Percentiles rank a stretch among this genome's conserved stretches.
Conservation (phyloP, 2,329 filamentous ascomycete genomes). For the Cladosporium sp. region DNA sequence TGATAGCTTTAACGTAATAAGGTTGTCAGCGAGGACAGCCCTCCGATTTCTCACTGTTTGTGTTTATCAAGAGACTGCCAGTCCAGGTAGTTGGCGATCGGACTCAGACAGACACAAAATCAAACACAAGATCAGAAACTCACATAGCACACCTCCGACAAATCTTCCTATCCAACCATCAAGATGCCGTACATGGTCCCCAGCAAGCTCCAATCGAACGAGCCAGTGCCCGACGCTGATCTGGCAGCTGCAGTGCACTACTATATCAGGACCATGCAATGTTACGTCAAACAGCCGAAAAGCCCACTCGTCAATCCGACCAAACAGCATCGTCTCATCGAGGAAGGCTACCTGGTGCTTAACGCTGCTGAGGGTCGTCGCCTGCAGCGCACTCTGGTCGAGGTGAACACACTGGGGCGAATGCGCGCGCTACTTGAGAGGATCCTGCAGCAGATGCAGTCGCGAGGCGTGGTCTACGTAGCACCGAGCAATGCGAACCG, state of each 20-base stretch:
- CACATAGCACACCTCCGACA: not conserved
- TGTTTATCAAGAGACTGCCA: not conserved
- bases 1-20: not conserved
- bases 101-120: no score
- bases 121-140: not conserved
- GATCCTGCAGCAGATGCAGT: not conserved
- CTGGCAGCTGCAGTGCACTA: not conserved
- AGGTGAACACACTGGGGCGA: not conserved
- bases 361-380: not conserved
- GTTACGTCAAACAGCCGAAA: not conserved
- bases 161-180: not conserved
- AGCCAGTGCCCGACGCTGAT: not conserved
- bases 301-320: not conserved
- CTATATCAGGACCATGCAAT: not conserved
- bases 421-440: not conserved
- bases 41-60: not conserved
- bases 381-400: not conserved
- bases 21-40: not conserved
- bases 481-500: not conserved
- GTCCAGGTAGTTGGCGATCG: not conserved
- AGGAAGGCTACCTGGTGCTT: not conserved
- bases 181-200: not conserved
- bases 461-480: not conserved
- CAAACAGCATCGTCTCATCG: not conserved
- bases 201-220: not conserved